Base-by-base conservation (phyloP, 352 stramenopile species). In the Pythium dissimile region DNA sequence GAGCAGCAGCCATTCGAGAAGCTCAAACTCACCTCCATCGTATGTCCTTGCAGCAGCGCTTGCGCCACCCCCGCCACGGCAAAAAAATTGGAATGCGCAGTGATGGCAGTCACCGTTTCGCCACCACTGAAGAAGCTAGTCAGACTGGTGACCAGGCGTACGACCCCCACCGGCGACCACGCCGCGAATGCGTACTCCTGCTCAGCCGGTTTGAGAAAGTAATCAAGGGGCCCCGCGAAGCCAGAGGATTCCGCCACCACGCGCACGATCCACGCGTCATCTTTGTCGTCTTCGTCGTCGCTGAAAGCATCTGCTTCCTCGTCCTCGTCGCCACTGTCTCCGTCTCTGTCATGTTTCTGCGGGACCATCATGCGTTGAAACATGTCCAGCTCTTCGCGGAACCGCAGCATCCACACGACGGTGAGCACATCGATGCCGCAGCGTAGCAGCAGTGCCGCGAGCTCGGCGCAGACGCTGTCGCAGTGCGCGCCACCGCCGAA, bases 141-240 rank as follows among this genome's bases (percentile, higher is more conserved):
- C n/a, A n/a, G n/a, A n/a, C n/a, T n/a, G n/a, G n/a, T n/a, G 1
- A 62, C 51, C 8, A 92, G 67, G 4, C 66, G 53, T 3, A 59
- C 62, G 18, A 90, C 71, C 9, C 80, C 80, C 2, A 66, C 52
- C 13, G 64, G 52, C 2, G 80, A 86, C 82, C 82, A 92, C 21
- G 80, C 64, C 5, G 76, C 55, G 57, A 89, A 90, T 10, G 58
- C 49, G 30, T 84, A 75, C 44, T 88, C 78, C 11, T 89, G 80
- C 0, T 67, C 65, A 8, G 49, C 69, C 5, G 67, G 64, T 26
- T 63, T 68, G 10, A 88, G 20, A 23, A 90, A 90, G 44, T 89
- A 88, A 32, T 66, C 54, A 47, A 72, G 86, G 1, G 52, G 20
- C 1, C 47, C 58, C 4, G 32, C 41, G 27, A 88, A 56, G 0